These are phyloP conservation scores for Colletotrichum incanum DNA, from an alignment of 2,329 filamentous ascomycete genomes.

Conservation along the genomic window DNA sequence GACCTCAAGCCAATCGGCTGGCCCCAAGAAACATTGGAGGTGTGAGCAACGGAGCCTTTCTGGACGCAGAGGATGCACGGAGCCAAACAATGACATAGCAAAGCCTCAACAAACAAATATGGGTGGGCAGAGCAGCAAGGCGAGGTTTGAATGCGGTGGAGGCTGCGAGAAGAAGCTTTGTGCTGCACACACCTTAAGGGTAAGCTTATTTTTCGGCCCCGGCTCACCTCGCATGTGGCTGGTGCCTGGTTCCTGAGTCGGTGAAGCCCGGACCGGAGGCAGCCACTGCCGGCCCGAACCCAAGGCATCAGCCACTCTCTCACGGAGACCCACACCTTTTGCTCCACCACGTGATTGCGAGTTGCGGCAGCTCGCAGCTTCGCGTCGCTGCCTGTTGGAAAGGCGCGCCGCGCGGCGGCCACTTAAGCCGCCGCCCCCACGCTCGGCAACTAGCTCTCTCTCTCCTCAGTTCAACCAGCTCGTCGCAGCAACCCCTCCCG, in stretches of 20 bases:
- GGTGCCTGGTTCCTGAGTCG: background rate
- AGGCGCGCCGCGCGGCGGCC: constrained; percentile 29
- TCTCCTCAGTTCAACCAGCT: background rate
- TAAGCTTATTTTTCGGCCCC: constrained; percentile 13
- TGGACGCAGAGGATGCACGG: background rate
- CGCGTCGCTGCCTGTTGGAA: constrained; percentile 30
- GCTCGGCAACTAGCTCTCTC: background rate
- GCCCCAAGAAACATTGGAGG: background rate
- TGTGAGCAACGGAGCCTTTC: background rate
- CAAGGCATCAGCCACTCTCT: background rate
- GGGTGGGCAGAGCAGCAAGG: background rate
- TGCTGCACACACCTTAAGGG: background rate
- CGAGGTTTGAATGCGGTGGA: background rate
- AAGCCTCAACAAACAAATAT: background rate
- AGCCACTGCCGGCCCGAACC: background rate
- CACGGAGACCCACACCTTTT: rapidly evolving
- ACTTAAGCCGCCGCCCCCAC: constrained; percentile 8
- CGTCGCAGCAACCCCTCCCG: constrained; percentile 2
- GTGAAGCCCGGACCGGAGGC: background rate
- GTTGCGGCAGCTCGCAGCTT: constrained; percentile 3
- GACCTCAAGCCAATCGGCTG: background rate
- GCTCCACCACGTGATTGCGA: constrained; percentile 23
- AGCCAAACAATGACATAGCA: background rate
- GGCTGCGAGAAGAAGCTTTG: background rate
- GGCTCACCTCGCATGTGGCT: background rate